Evolutionary conservation across 1,284 basidiomycete genomes (phyloP), one percentile per base, ranked within the genome.

Genomic region (Pseudozyma thailandica): DNA sequence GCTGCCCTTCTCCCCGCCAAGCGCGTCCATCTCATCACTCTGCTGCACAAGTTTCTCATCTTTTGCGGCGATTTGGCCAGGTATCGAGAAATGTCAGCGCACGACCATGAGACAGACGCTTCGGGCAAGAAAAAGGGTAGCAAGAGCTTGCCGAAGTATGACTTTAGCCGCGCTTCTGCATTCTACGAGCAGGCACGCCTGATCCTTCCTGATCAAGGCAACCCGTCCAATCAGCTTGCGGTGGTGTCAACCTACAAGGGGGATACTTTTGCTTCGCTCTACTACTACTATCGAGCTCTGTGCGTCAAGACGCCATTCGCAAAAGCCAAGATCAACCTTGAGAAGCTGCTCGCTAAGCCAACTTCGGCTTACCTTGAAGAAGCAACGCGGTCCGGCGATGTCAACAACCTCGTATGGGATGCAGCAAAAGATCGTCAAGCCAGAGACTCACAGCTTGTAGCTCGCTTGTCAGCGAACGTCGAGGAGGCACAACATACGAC

Each of bases 151-250:
- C 61, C 42, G 20, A 57, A 56, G 25, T 51, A 62, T 50, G 74
- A 82, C 56, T 79, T 77, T 39, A 60, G 62, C n/a, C 60, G 66
- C 23, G 80, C 80, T 20, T 48, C 57, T 7, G 63, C 45, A 1
- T 78, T 74, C 45, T 82, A 82, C 63, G 74, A 77, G 28, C 73
- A 78, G 46, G 78, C 80, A 9, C 72, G 78, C 27, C 54, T 74
- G 25, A 49, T 82, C 28, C 43, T 80, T 27, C 79, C 80, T 7
- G 75, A 78, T 38, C 65, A 75, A 39, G 80, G 80, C 51, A 94
- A 95, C 77, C 89, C 95, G 1, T 95, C 91, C 38, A 95, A 98
- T 81, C 94, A 98, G 84, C 88, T 98, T 26, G 95, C 94, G 1
- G 94, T 98, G 46, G 87, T 98, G 26, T 89, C 93, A 2, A 89